Evolutionary conservation across 2,329 filamentous ascomycete genomes (phyloP), one percentile per base, ranked within the genome.

Genomic region (Ophiostoma himal-ulmi): DNA sequence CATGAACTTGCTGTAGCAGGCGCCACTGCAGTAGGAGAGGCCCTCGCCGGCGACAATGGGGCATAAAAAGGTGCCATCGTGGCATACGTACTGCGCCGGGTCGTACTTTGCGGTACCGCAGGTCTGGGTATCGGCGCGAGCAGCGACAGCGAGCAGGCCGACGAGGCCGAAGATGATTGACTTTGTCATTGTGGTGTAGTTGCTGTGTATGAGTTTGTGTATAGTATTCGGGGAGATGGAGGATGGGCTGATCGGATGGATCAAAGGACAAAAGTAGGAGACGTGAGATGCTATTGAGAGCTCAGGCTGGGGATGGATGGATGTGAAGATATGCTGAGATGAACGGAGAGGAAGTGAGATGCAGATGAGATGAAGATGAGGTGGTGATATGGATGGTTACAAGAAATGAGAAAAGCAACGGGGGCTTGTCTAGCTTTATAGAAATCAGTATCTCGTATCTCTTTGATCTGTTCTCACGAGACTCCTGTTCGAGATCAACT

Each of bases 1-100:
- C 75, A 77, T 76, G 75, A 76, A 79, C 68, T 73, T 76, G 75
- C 75, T 77, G 76, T 78, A 80, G 76, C 78, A 80, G 65, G 77
- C 77, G 62, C 77, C 77, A 68, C 73, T 74, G 75, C 78, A 80
- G 74, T 75, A 75, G 17, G 76, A 76, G 13, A 79, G 76, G 10
- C 75, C 73, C 73, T 80, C 78, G 70, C 78, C 78, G 22, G 77
- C 77, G 20, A 74, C 71, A 70, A 79, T 72, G 70, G 78, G 78
- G 74, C 78, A 80, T 67, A 80, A 75, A 54, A 78, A 77, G 54
- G 75, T 72, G 72, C 73, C 73, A 71, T 75, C 68, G 71, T 74
- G 75, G 73, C 78, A 80, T 67, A 79, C 75, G 70, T 78, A 78
- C 75, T 70, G 68, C 20, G 70, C 36, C 22, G 72, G 68, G 70